Base-by-base conservation (phyloP, 2,329 filamentous ascomycete species). In the Scytalidium lignicola region DNA sequence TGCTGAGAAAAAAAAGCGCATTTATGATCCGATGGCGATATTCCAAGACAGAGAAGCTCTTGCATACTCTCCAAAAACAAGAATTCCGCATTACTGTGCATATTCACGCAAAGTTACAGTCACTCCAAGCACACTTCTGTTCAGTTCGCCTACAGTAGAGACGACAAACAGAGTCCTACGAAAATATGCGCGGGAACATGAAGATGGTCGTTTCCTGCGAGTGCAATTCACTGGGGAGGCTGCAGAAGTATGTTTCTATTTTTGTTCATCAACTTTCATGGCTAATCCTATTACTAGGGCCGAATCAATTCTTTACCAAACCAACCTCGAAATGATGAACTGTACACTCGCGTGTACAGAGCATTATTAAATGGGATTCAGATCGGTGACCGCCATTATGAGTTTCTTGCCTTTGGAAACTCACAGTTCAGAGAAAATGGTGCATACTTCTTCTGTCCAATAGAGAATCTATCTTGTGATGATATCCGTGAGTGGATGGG, bases 371-470 rank as follows among this genome's bases (percentile, higher is more conserved):
- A 93, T 48, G 93, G 93, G 0, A 92, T 99, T 55, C 74, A 74
- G 1, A 83, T 99, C 44, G 93, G 89, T 3, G 87, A 85, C 54
- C 83, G 89, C 7, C 80, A 82, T 51, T 99, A 90, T 65, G 80
- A 92, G 57, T 97, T 97, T 55, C 79, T 99, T 21, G 93, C 92
- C 0, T 96, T 91, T 69, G 92, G 93, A 0, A 97, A 93, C 65
- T 96, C 93, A 0, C 93, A 99, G 60, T 88, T 99, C 51, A 82
- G 92, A 46, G 91, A 97, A 62, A 84, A 92, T 57, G 88, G 91
- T 0, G 91, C 89, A 0, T 97, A 93, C 62, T 96, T 99, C 68
- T 97, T 97, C 65, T 86, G 88, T 3, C 79, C 87, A 0, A 82
- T 81, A 0, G 71, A 79, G 0, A 73, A 80, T 48, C 63, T 88